phyloP scores from a whole-genome alignment of 1,284 basidiomycete species.

The Mycosarcoma mackinlayi region DNA sequence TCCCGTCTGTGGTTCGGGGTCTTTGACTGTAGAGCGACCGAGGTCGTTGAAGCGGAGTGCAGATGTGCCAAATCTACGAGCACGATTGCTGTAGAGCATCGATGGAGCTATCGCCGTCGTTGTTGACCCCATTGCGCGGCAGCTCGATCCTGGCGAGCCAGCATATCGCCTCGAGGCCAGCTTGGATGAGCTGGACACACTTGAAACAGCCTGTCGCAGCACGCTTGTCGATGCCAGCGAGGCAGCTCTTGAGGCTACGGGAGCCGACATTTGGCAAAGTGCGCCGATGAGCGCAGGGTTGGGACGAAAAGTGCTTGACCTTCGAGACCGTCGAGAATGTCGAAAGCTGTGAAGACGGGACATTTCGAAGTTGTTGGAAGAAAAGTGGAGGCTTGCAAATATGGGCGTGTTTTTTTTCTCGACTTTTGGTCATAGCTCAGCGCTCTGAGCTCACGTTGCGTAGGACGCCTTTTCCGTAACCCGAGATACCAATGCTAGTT shows the following conservation, averaged over 20 bases:
- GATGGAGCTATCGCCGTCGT: neutral
- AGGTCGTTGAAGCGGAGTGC: neutral
- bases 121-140: neutral
- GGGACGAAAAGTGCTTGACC: too few relatives aligned
- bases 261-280: neutral
- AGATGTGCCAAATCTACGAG: conserved; percentile 9
- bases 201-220: neutral
- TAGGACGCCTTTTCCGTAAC: too few relatives aligned
- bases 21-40: conserved; percentile 30
- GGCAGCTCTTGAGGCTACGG: neutral
- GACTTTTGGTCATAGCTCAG: too few relatives aligned
- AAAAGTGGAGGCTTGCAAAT: conserved; percentile 22
- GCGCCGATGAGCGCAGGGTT: too few relatives aligned
- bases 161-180: neutral
- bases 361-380: too few relatives aligned
- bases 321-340: too few relatives aligned
- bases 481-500: too few relatives aligned
- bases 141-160: neutral
- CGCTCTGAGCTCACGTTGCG: too few relatives aligned
- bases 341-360: neutral
- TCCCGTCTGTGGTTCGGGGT: conserved; percentile 46
- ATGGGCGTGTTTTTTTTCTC: neutral
- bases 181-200: neutral
- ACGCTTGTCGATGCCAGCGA: neutral
- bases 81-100: too few relatives aligned